Conservation (phyloP, 2,329 filamentous ascomycete genomes). For the Hymenotorrendiella dingleyae region DNA sequence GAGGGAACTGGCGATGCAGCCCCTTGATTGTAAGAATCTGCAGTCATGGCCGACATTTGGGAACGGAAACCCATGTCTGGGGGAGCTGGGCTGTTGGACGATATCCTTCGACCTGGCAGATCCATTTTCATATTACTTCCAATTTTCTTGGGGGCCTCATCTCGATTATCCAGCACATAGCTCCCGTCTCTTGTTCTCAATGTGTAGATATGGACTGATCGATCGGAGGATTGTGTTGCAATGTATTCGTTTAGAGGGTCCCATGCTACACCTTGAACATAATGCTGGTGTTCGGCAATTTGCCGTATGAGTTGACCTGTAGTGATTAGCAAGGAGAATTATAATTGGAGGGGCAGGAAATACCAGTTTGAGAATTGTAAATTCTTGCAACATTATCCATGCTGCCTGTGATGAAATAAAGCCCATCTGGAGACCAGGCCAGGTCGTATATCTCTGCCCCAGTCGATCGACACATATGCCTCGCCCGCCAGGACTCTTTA, state of each 20-base stretch:
- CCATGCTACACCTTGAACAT: conserved; percentile 97
- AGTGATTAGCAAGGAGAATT: conserved; percentile 12
- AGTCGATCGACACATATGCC: conserved; percentile 94
- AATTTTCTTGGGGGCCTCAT: conserved; percentile 64
- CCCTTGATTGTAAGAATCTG: conserved; percentile 44
- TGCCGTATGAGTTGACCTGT: conserved; percentile 68
- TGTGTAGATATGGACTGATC: conserved; percentile 95
- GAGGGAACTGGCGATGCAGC: conserved; percentile 83
- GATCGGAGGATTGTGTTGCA: conserved; percentile 94
- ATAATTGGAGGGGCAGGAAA: conserved; percentile 20
- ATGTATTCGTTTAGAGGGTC: conserved; percentile 98
- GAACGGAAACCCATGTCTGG: conserved; percentile 69
- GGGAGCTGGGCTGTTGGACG: conserved; percentile 86
- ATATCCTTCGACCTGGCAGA: conserved; percentile 82
- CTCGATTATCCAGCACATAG: conserved; percentile 66
- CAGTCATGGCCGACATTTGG: conserved; percentile 44
- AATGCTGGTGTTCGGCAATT: conserved; percentile 96
- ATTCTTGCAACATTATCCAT: conserved; percentile 99
- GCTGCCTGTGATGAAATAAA: conserved; percentile 95
- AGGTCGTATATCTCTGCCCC: conserved; percentile 97
- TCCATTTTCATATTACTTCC: conserved; percentile 78
- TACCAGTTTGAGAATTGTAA: conserved; percentile 89
- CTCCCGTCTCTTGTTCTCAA: conserved; percentile 95
- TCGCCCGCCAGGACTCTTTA: conserved; percentile 93
- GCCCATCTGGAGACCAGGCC: conserved; percentile 95